Conservation (phyloP, 768 basidiomycete genomes). For the Boletus coccyginus region DNA sequence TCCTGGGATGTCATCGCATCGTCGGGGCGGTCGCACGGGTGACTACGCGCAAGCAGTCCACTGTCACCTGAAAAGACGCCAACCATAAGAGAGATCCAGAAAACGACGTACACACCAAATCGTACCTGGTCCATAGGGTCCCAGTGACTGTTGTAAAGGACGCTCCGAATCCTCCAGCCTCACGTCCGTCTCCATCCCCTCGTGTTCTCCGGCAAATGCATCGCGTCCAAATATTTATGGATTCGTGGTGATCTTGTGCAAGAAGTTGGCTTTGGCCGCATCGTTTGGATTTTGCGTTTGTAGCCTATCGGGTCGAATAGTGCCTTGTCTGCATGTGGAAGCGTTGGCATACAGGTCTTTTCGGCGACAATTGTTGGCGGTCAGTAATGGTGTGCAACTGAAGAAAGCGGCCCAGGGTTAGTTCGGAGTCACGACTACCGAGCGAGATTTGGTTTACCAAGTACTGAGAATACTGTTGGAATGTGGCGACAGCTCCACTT, state of each 20-base stretch:
- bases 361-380: slow-evolving; percentile 62
- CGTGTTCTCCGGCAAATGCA: slow-evolving; percentile 13
- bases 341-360: slow-evolving; percentile 74
- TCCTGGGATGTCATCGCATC: slow-evolving; percentile 11
- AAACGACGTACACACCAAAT: slow-evolving; percentile 21
- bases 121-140: slow-evolving; percentile 13
- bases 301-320: slow-evolving; percentile 70
- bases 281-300: slow-evolving; percentile 70
- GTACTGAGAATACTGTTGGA: slow-evolving; percentile 71
- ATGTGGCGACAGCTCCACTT: slow-evolving; percentile 65
- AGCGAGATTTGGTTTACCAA: slow-evolving; percentile 34
- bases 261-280: slow-evolving; percentile 80
- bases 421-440: background rate
- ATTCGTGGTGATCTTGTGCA: slow-evolving; percentile 68
- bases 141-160: background rate
- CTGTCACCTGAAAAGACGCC: slow-evolving; percentile 16
- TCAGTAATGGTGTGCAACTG: slow-evolving; percentile 35
- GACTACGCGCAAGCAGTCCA: slow-evolving; percentile 37
- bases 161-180: slow-evolving; percentile 18
- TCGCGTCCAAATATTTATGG: slow-evolving; percentile 79
- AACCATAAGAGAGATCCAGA: slow-evolving; percentile 7
- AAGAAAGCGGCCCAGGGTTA: too few relatives aligned
- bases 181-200: slow-evolving; percentile 13
- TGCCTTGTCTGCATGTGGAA: slow-evolving; percentile 67
- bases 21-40: slow-evolving; percentile 29